Evolutionary conservation across 225 moss, liverwort and hornwort genomes (phyloP), one percentile per base, ranked within the genome.

Genomic region (Polytrichum formosum): DNA sequence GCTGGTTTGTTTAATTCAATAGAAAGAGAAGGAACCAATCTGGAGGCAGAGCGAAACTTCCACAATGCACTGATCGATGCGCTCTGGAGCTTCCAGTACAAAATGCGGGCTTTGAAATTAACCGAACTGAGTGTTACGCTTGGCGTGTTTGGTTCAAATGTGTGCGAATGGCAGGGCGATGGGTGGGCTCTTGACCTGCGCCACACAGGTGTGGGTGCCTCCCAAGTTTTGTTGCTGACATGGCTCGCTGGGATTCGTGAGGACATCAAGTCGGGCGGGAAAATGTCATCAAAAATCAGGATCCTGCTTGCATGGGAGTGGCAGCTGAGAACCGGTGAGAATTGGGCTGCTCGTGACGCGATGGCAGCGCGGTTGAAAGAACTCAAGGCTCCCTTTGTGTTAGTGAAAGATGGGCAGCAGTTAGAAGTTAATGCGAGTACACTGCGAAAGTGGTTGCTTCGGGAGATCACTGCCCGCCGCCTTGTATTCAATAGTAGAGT

Each of bases 11-110:
- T 94, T 37, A 53, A 76, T 9, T 64, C 80, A 0, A 80, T 98
- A 76, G 90, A 98, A 58, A 83, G 80, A 28, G 91, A 91, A 33
- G 98, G 98, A 2, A 84, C 92, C 67, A 94, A 92, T 79, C 62
- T 90, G 75, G 98, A 94, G 78, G 88, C 92, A 0, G 92, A 89
- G 72, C 85, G 98, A 28, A 84, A 72, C 46, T 92, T 84, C 22
- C 94, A 92, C 6, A 98, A 98, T 70, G 91, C 92, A 1, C 63
- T 94, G 6, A 83, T 94, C 25, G 94, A 94, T 72, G 92, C 92
- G 1, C 77, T 98, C 58, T 98, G 94, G 94, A 87, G 90, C 72
- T 88, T 86, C 26, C 92, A 94, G 28, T 98, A 87, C 79, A 90
- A 92, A 72, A 70, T 82, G 65, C 82, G 92, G 64, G 98, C 94